Evolutionary conservation across 371 early-diverging fungal species (phyloP), one percentile per base, ranked within the genome.

Genomic region (Syncephalis plumigaleata): DNA sequence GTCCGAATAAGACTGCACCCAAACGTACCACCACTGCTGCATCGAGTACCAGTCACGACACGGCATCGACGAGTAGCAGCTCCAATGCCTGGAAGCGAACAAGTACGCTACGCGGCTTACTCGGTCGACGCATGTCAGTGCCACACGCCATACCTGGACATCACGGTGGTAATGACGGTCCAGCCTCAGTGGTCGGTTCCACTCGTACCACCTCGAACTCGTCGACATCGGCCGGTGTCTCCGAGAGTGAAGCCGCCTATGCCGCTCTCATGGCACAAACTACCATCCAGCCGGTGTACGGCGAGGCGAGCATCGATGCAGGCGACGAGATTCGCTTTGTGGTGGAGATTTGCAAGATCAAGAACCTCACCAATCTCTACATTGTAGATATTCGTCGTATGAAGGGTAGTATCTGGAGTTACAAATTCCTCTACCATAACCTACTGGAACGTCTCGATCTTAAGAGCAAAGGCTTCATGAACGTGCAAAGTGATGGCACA

Each of bases 321-420:
- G 83, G 84, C 22, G 85, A 81, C 31, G 87, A 84, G 60, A 73
- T 87, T 13, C 70, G 82, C 15, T 79, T 91, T 62, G 73, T 79
- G 37, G 75, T 94, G 13, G 90, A 91, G 62, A 52, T 94, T 27
- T 87, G 90, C 64, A 77, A 74, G 53, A 79, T 94, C 59, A 84
- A 86, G 63, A 89, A 90, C 59, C 58, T 91, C 47, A 75, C 71
- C 37, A 86, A 84, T 22, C 70, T 91, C n/a, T 86, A 81, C 61
- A 83, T 89, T 52, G 89, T 94, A 27, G 86, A 88, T 55, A 75
- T 94, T 58, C 77, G 87, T 55, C 77, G 95, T 44, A 66, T 84
- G 64, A 75, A 81, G 51, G 95, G 95, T 48, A 90, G 88, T 60
- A 73, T 84, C 24, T 93, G 92, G 94, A 73, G 77, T 0, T 93